Percentiles rank a stretch among this genome's conserved stretches.
These are phyloP conservation scores for Curvularia verruculosa DNA, from an alignment of 2,329 filamentous ascomycete species.

Conservation along the genomic window DNA sequence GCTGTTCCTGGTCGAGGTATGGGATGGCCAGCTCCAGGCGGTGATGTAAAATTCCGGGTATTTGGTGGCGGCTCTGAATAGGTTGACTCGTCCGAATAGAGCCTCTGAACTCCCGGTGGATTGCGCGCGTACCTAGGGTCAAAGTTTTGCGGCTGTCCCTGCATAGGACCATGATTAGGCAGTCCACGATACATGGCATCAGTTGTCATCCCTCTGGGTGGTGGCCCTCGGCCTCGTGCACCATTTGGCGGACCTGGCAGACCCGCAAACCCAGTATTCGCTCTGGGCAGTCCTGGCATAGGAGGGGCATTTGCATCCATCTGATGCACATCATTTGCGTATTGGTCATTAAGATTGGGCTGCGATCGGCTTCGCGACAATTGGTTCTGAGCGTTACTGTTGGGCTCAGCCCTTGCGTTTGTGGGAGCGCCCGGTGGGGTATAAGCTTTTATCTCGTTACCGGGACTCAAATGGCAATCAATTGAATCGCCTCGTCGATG, in stretches of 20 bases:
- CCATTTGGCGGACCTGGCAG: conserved; percentile 34
- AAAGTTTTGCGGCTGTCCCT: conserved; percentile 29
- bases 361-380: conserved; percentile 69
- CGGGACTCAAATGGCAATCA: conserved; percentile 43
- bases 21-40: conserved; percentile 32
- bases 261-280: conserved; percentile 48
- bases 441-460: conserved; percentile 16
- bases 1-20: conserved; percentile 43
- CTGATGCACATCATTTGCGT: conserved; percentile 64
- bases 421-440: conserved; percentile 14
- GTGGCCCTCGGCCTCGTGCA: conserved; percentile 38
- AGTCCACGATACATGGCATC: conserved; percentile 22
- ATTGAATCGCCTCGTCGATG: conserved; percentile 48
- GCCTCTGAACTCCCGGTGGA: conserved; percentile 41
- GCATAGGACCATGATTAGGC: conserved; percentile 26
- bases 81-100: conserved; percentile 43
- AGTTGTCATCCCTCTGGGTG: conserved; percentile 26
- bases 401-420: conserved; percentile 13
- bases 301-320: conserved; percentile 68
- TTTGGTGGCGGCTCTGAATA: conserved; percentile 47
- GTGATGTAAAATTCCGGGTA: conserved; percentile 35
- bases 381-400: conserved; percentile 39
- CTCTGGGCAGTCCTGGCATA: conserved; percentile 56
- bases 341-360: conserved; percentile 60
- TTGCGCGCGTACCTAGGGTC: conserved; percentile 39